Base-by-base conservation (phyloP, 176 grass and related monocot genomes). In the Eleusine indica region DNA sequence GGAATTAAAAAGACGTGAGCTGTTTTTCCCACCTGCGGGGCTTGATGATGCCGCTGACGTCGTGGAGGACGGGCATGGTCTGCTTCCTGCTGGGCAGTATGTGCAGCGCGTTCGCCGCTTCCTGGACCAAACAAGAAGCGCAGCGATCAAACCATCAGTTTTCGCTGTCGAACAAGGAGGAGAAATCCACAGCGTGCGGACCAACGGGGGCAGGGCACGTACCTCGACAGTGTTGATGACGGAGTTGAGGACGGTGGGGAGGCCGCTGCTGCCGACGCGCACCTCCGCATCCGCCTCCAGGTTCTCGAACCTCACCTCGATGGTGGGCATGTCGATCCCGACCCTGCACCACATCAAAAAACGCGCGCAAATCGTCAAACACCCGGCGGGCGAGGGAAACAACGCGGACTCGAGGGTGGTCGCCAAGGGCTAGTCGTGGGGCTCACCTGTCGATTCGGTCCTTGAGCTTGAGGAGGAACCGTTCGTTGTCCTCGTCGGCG, bases 381-480 rank as follows among this genome's bases (percentile, higher is more conserved):
- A 84, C 67, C 71, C 28, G 19, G 77, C 46, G 46, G 15, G 58
- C 32, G 25, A 29, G 22, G 44, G 21, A 15, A 32, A 32, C 70
- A 22, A 47, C 48, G 42, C 7, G 16, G 25, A 52, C 70, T 38
- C 30, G 22, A 9, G 44, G 44, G 19, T 19, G 44, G 15, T 28
- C 7, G 17, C 3, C 9, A 35, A 35, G 32, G n/a, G 32, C 32
- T 35, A 35, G 32, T 35, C 32, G 32, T 35, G 32, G 32, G 32
- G 32, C 66, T 87, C 73, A 97, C 94, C 92, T 70, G 7, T 97
- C 90, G 29, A 92, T 29, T 56, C 94, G 86, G 5, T 98, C 90
- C 90, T 88, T 95, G 79, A 98, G 95, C 89, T 98, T 98, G 77
- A 95, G 88, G 19, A 98, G 82, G 84, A 98, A 98, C 0, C 76